phyloP scores from a whole-genome alignment of 768 basidiomycete species.

The Termitomyces sp. region DNA sequence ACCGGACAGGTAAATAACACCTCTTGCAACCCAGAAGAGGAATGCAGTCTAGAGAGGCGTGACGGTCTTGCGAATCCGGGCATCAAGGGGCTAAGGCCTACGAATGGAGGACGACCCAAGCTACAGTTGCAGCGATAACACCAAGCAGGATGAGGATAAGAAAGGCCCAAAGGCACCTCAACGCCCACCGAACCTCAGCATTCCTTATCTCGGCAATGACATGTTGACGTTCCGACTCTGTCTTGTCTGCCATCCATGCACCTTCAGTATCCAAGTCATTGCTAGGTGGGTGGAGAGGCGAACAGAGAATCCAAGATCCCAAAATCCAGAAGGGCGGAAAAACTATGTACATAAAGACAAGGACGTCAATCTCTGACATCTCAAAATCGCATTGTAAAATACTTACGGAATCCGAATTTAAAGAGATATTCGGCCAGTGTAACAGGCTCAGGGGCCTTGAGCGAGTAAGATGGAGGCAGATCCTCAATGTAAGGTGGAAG shows the following conservation, averaged over 20 bases:
- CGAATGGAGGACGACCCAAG: conserved; percentile 27
- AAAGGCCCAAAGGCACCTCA: conserved; percentile 52
- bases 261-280: conserved; percentile 21
- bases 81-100: too few relatives aligned
- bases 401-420: conserved; percentile 61
- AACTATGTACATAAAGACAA: conserved; percentile 37
- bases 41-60: too few relatives aligned
- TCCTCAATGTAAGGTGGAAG: conserved; percentile 46
- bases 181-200: conserved; percentile 55
- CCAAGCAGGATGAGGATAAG: conserved; percentile 38
- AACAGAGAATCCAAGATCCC: conserved; percentile 52
- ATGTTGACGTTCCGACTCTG: conserved; percentile 43
- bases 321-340: conserved; percentile 63
- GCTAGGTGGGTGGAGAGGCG: conserved; percentile 45
- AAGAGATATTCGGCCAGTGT: conserved; percentile 61
- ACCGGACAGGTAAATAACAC: background rate
- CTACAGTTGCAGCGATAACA: conserved; percentile 25
- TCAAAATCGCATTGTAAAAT: background rate
- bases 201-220: conserved; percentile 45
- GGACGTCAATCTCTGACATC: background rate
- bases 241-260: conserved; percentile 56
- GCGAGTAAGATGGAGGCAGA: conserved; percentile 32
- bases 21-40: too few relatives aligned
- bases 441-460: conserved; percentile 38
- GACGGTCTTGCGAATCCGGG: too few relatives aligned